These are phyloP conservation scores for Termitomyces sp. DNA, from an alignment of 768 basidiomycete genomes.

Conservation along the genomic window DNA sequence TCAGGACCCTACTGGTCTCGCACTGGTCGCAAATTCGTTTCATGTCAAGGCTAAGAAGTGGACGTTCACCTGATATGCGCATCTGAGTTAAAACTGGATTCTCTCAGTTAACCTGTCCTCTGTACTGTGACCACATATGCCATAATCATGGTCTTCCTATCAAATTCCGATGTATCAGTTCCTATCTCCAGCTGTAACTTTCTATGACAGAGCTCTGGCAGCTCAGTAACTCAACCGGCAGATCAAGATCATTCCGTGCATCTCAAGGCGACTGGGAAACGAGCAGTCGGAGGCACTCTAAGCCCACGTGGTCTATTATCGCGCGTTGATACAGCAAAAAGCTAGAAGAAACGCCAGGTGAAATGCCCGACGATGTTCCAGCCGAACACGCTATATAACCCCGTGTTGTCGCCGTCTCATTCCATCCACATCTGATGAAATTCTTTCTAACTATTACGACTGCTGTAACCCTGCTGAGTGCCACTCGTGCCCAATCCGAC, in stretches of 20 bases:
- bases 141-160: not conserved
- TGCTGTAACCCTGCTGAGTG: conserved; percentile 10
- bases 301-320: conserved; percentile 3
- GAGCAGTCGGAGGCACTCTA: not conserved
- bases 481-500: conserved; percentile 28
- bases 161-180: not conserved
- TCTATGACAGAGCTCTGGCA: not conserved
- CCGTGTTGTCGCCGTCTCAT: not conserved
- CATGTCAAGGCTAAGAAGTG: no score
- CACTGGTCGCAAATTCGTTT: not conserved
- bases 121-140: not conserved
- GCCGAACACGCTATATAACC: conserved; percentile 3
- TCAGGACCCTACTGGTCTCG: not conserved
- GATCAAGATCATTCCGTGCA: not conserved
- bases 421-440: conserved; percentile 7
- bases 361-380: conserved; percentile 11
- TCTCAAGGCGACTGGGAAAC: not conserved
- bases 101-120: not conserved
- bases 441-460: conserved; percentile 8
- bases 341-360: not conserved
- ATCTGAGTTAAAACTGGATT: no score
- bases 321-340: not conserved
- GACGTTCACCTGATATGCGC: no score
- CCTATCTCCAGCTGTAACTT: not conserved
- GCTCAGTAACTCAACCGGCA: not conserved